These are phyloP conservation scores for Mycena latifolia DNA, from an alignment of 768 basidiomycete species.

Conservation along the genomic window DNA sequence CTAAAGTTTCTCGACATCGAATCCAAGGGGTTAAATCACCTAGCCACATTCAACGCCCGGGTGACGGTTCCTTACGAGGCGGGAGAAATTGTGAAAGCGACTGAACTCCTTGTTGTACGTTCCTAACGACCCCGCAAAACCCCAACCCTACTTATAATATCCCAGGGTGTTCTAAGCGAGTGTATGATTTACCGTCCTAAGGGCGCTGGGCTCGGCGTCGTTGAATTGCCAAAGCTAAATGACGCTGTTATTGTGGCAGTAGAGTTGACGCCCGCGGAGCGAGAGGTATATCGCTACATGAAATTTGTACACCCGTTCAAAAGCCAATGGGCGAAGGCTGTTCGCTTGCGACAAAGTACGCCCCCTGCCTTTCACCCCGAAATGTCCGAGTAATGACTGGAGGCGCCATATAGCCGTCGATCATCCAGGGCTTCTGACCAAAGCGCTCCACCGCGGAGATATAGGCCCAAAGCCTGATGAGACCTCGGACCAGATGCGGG, in stretches of 20 bases:
- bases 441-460: constrained; percentile 21
- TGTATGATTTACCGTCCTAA: constrained; percentile 25
- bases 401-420: constrained; percentile 15
- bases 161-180: constrained; percentile 6
- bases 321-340: constrained; percentile 20
- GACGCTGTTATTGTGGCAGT: not conserved
- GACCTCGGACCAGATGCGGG: constrained; percentile 27
- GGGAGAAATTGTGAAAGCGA: constrained; percentile 11
- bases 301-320: constrained; percentile 2
- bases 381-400: not conserved
- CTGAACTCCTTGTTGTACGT: constrained; percentile 13
- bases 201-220: not conserved
- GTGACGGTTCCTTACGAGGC: constrained; percentile 4
- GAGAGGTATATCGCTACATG: constrained; percentile 17
- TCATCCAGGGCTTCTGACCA: constrained; percentile 21
- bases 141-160: not conserved
- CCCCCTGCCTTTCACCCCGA: no score
- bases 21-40: constrained; percentile 12
- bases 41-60: constrained; percentile 2
- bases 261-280: constrained; percentile 15
- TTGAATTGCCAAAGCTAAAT: constrained; percentile 11
- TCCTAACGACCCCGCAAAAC: not conserved
- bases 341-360: constrained; percentile 26
- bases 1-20: constrained; percentile 10
- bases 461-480: constrained; percentile 23